A percentile compares a stretch with the other conserved stretches of the same genome.
Evolutionary conservation across 2,329 filamentous ascomycete species (phyloP).

Genomic region (Westerdykella aurantiaca): DNA sequence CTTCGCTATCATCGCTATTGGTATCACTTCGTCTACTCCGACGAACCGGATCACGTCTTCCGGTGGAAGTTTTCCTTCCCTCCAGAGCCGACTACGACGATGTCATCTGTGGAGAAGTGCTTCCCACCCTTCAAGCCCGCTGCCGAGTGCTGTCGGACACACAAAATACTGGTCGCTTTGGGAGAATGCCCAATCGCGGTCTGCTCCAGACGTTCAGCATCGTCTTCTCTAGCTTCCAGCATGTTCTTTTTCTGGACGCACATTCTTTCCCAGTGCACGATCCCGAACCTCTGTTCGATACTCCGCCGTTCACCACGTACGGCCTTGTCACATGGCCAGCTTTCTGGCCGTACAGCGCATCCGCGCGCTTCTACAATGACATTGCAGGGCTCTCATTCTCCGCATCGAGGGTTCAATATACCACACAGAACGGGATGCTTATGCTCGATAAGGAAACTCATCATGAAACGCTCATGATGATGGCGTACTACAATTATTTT

Average conservation of each 20-base stretch:
- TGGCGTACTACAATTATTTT: constrained; percentile 53
- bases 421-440: constrained; percentile 47
- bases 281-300: constrained; percentile 45
- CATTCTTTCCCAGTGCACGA: constrained; percentile 50
- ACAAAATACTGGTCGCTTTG: constrained; percentile 7
- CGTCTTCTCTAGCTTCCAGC: constrained; percentile 54
- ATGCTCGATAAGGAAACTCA: constrained; percentile 47
- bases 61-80: constrained; percentile 43
- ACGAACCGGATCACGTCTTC: constrained; percentile 46
- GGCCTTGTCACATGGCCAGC: constrained; percentile 56
- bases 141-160: constrained; percentile 32
- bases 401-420: constrained; percentile 25
- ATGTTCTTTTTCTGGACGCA: constrained; percentile 55
- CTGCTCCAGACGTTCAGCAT: constrained; percentile 42
- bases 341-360: constrained; percentile 44
- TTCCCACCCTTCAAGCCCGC: constrained; percentile 36
- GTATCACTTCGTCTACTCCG: constrained; percentile 50
- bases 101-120: constrained; percentile 34
- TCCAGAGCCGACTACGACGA: constrained; percentile 34
- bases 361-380: constrained; percentile 40
- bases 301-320: constrained; percentile 47
- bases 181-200: constrained; percentile 8
- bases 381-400: constrained; percentile 37
- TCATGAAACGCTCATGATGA: constrained; percentile 44
- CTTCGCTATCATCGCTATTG: constrained; percentile 47